Base-by-base conservation (phyloP, 305 asterid species). In the Lippia alba region DNA sequence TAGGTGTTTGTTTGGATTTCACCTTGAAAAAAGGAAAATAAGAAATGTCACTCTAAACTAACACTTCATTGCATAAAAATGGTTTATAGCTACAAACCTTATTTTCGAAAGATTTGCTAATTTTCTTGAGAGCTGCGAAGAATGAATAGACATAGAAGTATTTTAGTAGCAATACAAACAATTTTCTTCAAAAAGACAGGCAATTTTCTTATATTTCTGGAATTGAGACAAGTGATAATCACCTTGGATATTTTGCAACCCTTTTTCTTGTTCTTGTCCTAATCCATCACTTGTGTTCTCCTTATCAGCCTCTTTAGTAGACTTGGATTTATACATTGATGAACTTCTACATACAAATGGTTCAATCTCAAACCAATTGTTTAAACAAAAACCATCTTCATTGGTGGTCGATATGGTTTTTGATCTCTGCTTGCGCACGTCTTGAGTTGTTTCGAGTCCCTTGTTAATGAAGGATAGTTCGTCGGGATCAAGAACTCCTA, bases 401-500 rank as follows among this genome's bases (percentile, higher is more conserved):
- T 39, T 45, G 0, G 11, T 4, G 3, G 41, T 56, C 39, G 84
- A 30, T 46, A 41, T 74, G 53, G 69, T 15, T 65, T 64, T 79
- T 7, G 82, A 65, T 32, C 78, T 70, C 30, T 80, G 68, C 24
- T 67, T 56, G 12, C 72, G 46, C 3, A 75, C 66, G 61, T 83
- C 83, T 69, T 60, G 69, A 69, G 61, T 67, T 17, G 59, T 61
- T 33, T 73, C 51, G 14, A 80, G 66, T 12, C 89, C 95, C 63
- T 74, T 78, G 80, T 85, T 89, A 24, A 84, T 61, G 70, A 56
- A 67, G 14, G 82, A 84, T 34, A 91, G 75, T 69, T 91, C 97
- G 66, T 85, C 87, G 12, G 76, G 76, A 66, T 91, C 91, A 9
- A 91, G 75, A 60, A 91, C 87, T 64, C 96, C 96, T 90, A 73